These are phyloP conservation scores for Fusarium nurragi DNA, from an alignment of 2,329 filamentous ascomycete genomes.

Conservation along the genomic window DNA sequence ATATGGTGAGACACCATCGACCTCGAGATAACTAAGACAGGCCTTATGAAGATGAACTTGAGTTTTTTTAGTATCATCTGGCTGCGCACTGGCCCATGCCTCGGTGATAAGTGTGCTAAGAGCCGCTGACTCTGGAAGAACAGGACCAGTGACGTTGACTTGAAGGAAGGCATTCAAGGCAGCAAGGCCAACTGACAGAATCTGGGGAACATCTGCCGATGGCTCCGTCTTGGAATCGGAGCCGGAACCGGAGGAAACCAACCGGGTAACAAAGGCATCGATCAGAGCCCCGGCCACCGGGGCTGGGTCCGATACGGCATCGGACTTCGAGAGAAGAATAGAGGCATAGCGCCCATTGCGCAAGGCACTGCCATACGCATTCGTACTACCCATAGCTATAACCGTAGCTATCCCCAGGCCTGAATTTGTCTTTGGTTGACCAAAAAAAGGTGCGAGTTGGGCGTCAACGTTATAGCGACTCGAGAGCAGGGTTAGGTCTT, in stretches of 20 bases:
- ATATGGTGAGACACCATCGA: slow-evolving; percentile 90
- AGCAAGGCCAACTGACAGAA: slow-evolving; percentile 47
- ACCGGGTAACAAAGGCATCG: slow-evolving; percentile 27
- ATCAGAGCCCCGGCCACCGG: slow-evolving; percentile 38
- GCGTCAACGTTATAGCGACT: slow-evolving; percentile 24
- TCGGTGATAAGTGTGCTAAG: slow-evolving; percentile 54
- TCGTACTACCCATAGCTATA: slow-evolving; percentile 3
- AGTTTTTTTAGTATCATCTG: slow-evolving; percentile 3
- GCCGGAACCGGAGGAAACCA: slow-evolving; percentile 13
- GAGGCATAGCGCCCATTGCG: slow-evolving; percentile 40
- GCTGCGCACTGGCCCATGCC: slow-evolving; percentile 46
- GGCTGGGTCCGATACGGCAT: slow-evolving; percentile 34
- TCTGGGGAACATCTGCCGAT: slow-evolving; percentile 15
- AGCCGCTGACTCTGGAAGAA: slow-evolving; percentile 57
- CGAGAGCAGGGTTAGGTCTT: slow-evolving; percentile 37
- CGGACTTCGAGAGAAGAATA: slow-evolving; percentile 38
- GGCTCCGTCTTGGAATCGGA: slow-evolving; percentile 2
- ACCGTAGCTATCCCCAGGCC: background rate
- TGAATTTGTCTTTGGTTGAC: background rate
- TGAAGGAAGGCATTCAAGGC: slow-evolving; percentile 81
- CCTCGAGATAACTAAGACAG: slow-evolving; percentile 74
- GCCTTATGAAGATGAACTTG: slow-evolving; percentile 59
- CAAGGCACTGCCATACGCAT: slow-evolving; percentile 35
- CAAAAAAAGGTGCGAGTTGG: slow-evolving; percentile 12
- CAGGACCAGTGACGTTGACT: slow-evolving; percentile 86